phyloP scores from a whole-genome alignment of 192 early-diverging fungal genomes.

The Rhizophagus clarus region DNA sequence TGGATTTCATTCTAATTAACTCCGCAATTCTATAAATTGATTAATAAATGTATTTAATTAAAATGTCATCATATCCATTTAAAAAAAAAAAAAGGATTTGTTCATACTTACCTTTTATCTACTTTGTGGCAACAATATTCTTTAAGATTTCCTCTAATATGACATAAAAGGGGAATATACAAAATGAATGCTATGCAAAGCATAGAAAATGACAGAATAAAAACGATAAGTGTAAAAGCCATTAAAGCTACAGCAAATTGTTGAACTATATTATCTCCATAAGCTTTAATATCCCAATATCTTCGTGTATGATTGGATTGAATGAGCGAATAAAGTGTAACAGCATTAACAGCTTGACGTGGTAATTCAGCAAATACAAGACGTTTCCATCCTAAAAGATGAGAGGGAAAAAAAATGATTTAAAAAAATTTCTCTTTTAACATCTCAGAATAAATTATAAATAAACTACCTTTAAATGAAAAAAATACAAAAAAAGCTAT shows the following conservation, averaged over 20 bases:
- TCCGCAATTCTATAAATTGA: conserved; percentile 53
- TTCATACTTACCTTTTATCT: conserved; percentile 74
- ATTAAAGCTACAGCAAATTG: conserved; percentile 35
- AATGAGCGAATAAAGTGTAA: conserved; percentile 51
- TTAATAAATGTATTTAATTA: conserved; percentile 22
- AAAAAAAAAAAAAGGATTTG: conserved; percentile 9
- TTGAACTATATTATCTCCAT: conserved; percentile 30
- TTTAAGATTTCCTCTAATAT: conserved; percentile 84
- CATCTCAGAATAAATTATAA: neutral
- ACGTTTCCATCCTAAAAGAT: conserved; percentile 76
- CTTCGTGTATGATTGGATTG: neutral
- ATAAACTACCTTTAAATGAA: conserved; percentile 67
- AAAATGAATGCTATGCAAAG: conserved; percentile 64
- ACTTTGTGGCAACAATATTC: conserved; percentile 89
- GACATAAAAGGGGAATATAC: conserved; percentile 78
- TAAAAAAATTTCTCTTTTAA: neutral
- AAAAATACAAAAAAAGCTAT: conserved; percentile 88
- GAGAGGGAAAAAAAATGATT: neutral
- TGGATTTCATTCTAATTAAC: conserved; percentile 54
- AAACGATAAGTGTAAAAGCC: conserved; percentile 68
- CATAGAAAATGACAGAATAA: conserved; percentile 53
- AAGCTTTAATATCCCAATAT: conserved; percentile 1
- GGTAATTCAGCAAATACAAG: conserved; percentile 81
- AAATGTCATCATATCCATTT: neutral
- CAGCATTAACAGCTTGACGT: conserved; percentile 70